Conservation (phyloP, 176 grass and related monocot genomes). For the Eragrostis nindensis region DNA sequence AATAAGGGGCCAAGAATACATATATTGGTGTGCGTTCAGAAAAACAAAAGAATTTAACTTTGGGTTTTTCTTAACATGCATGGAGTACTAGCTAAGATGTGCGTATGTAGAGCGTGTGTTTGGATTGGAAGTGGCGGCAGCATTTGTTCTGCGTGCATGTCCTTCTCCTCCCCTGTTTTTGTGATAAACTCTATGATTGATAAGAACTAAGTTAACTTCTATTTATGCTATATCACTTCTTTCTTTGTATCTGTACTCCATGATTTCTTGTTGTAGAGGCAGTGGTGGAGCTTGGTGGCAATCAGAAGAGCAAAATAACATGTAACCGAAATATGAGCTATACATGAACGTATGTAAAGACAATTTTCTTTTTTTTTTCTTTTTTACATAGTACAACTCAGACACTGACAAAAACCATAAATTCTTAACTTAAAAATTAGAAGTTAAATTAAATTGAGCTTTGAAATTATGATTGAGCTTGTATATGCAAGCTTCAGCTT, state of each 20-base stretch:
- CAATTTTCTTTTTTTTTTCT: too few relatives aligned
- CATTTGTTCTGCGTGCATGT: conserved; percentile 26
- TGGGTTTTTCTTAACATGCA: conserved; percentile 23
- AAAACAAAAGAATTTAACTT: conserved; percentile 14
- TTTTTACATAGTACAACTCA: too few relatives aligned
- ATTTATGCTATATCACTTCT: not conserved
- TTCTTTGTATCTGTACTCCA: not conserved
- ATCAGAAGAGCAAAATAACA: too few relatives aligned
- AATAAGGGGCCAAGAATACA: conserved; percentile 53
- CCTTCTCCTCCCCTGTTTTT: not conserved
- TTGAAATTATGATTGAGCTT: too few relatives aligned
- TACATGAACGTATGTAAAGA: too few relatives aligned
- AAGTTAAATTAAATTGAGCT: too few relatives aligned
- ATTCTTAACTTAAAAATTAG: too few relatives aligned
- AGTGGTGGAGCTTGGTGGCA: too few relatives aligned
- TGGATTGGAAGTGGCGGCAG: conserved; percentile 8
- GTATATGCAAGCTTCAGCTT: too few relatives aligned
- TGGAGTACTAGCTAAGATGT: not conserved
- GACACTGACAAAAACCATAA: too few relatives aligned
- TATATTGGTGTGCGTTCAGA: conserved; percentile 15
- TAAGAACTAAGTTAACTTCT: not conserved
- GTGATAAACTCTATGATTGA: not conserved
- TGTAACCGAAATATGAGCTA: too few relatives aligned
- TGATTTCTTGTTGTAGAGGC: not conserved
- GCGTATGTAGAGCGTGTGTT: not conserved